These are phyloP conservation scores for Schizophyllum commune DNA, from an alignment of 1,284 basidiomycete genomes.

Conservation along the genomic window DNA sequence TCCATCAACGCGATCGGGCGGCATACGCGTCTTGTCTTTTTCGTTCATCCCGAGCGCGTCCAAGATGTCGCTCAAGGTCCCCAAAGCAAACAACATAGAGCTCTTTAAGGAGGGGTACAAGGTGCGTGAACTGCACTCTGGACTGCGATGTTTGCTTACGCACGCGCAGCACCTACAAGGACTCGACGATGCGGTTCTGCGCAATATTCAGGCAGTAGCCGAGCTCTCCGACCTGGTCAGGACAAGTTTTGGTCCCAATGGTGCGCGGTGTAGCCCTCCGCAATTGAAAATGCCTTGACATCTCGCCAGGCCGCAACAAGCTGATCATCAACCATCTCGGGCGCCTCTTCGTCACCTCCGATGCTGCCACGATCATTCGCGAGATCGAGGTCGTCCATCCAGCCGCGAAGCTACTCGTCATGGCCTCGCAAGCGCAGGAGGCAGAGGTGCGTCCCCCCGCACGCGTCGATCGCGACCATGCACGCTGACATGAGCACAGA, in stretches of 20 bases:
- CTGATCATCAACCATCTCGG: slow-evolving; percentile 96
- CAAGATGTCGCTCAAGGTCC: slow-evolving; percentile 88
- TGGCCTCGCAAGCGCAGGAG: slow-evolving; percentile 97
- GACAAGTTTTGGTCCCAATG: slow-evolving; percentile 95
- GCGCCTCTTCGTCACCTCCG: slow-evolving; percentile 93
- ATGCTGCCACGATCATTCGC: slow-evolving; percentile 97
- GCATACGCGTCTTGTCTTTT: neutral
- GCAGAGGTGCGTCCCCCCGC: slow-evolving; percentile 57
- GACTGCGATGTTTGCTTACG: slow-evolving; percentile 3
- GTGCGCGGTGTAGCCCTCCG: slow-evolving; percentile 36
- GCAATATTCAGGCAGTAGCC: slow-evolving; percentile 93
- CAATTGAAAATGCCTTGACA: neutral
- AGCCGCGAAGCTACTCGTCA: slow-evolving; percentile 93
- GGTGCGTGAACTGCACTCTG: slow-evolving; percentile 31
- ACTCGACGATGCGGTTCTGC: slow-evolving; percentile 87
- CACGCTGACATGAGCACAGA: slow-evolving; percentile 34
- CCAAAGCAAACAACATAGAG: slow-evolving; percentile 82
- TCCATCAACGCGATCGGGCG: neutral
- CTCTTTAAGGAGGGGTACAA: slow-evolving; percentile 96
- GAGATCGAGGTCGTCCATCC: slow-evolving; percentile 99
- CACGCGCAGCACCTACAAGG: slow-evolving; percentile 70
- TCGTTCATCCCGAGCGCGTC: neutral
- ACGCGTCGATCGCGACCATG: slow-evolving; percentile 1
- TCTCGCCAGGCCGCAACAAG: slow-evolving; percentile 76
- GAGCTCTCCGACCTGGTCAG: slow-evolving; percentile 94